phyloP scores from a whole-genome alignment of 2,329 filamentous ascomycete genomes.

The Cladobotryum protrusum region DNA sequence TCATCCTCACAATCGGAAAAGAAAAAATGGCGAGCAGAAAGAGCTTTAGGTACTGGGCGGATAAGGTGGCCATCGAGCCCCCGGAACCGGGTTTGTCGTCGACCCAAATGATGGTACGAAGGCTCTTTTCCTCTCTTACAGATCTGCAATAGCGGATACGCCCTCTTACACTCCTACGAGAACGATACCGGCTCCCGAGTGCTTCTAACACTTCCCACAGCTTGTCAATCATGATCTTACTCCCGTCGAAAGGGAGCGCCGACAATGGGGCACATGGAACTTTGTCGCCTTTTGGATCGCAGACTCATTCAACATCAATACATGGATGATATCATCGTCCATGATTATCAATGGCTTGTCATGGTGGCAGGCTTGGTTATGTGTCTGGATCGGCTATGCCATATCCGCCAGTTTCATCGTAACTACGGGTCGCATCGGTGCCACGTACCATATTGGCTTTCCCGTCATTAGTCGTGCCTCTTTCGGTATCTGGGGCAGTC shows the following conservation, averaged over 20 bases:
- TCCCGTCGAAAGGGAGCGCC: slow-evolving; percentile 68
- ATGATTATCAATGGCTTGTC: slow-evolving; percentile 73
- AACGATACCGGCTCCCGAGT: not conserved
- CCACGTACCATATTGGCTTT: slow-evolving; percentile 83
- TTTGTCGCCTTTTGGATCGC: slow-evolving; percentile 86
- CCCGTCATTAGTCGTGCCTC: slow-evolving; percentile 71
- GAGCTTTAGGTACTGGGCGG: slow-evolving; percentile 36
- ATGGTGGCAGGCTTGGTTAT: slow-evolving; percentile 91
- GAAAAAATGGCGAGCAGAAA: slow-evolving; percentile 21
- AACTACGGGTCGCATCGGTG: slow-evolving; percentile 74
- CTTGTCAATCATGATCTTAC: slow-evolving; percentile 80
- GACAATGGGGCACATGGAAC: slow-evolving; percentile 82
- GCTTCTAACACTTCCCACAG: slow-evolving; percentile 27
- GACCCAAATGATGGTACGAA: slow-evolving; percentile 67
- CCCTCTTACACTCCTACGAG: not conserved
- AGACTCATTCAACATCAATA: slow-evolving; percentile 84
- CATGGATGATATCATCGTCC: slow-evolving; percentile 86
- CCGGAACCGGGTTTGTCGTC: slow-evolving; percentile 70
- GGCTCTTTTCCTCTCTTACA: not conserved
- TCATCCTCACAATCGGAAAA: not conserved
- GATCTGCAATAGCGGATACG: not conserved
- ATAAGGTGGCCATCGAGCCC: slow-evolving; percentile 61
- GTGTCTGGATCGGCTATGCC: slow-evolving; percentile 79
- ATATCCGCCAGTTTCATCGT: slow-evolving; percentile 72
- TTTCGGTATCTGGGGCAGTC: slow-evolving; percentile 82